Evolutionary conservation across 1,284 basidiomycete species (phyloP).

Genomic region (Melampsora larici-populina): DNA sequence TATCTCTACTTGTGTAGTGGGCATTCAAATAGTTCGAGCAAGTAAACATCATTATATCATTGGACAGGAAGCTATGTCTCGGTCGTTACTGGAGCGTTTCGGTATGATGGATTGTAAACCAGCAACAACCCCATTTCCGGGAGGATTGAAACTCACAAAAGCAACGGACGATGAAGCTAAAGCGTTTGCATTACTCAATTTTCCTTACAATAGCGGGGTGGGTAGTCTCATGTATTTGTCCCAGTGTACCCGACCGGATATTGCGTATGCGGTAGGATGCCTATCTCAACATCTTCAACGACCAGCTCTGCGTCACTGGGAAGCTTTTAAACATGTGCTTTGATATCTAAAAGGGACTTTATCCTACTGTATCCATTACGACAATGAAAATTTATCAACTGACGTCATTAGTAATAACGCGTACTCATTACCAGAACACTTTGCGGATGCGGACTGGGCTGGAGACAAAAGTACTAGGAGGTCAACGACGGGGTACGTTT

Average conservation of each 20-base stretch:
- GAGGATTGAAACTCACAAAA: neutral
- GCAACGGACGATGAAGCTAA: conserved; percentile 3
- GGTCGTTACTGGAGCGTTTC: no score
- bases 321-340: neutral
- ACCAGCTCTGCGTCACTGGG: conserved; percentile 4
- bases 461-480: conserved; percentile 18
- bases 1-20: no score
- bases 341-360: neutral
- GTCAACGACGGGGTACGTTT: conserved; percentile 39
- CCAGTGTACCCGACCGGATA: no score
- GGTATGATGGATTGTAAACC: no score
- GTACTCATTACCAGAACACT: neutral
- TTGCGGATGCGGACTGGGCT: conserved; percentile 42
- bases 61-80: no score
- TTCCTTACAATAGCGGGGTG: neutral
- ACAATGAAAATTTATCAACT: neutral
- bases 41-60: no score
- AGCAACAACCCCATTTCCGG: no score
- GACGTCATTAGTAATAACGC: no score
- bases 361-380: neutral
- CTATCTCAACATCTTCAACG: conserved; percentile 1
- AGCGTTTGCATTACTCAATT: neutral
- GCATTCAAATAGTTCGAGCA: no score
- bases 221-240: conserved; percentile 11
- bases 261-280: neutral